A percentile compares a stretch with the other conserved stretches of the same genome.
Conservation (phyloP, 1,284 basidiomycete species). For the Moesziomyces antarcticus region DNA sequence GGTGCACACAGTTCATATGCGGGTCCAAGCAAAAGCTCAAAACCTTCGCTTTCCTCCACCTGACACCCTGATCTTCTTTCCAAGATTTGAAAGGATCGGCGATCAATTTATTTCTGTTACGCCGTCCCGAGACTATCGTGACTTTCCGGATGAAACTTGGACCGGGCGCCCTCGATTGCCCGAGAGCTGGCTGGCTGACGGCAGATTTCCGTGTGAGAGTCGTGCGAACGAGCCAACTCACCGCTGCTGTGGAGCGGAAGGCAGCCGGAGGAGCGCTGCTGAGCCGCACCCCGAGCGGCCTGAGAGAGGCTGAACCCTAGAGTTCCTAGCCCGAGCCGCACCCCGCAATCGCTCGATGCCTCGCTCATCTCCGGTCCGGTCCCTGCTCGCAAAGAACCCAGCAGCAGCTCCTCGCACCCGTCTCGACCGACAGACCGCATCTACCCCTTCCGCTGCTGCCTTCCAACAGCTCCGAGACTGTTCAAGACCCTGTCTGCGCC, state of each 20-base stretch:
- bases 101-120: too few relatives aligned
- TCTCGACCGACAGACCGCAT: not conserved
- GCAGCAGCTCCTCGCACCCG: too few relatives aligned
- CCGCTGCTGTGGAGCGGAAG: constrained; percentile 4
- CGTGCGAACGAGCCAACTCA: not conserved
- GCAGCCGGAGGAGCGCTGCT: too few relatives aligned
- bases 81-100: too few relatives aligned
- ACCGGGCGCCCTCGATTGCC: constrained; percentile 14
- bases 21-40: too few relatives aligned
- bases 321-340: not conserved
- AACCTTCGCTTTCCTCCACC: not conserved
- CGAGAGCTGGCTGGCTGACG: constrained; percentile 3
- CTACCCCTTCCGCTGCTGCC: not conserved
- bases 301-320: too few relatives aligned
- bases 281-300: too few relatives aligned
- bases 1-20: not conserved
- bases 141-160: constrained; percentile 12
- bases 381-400: not conserved
- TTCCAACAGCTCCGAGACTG: too few relatives aligned
- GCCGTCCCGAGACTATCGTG: not conserved
- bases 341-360: constrained; percentile 14
- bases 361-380: constrained; percentile 40
- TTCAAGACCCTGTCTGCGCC: too few relatives aligned
- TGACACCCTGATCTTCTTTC: not conserved
- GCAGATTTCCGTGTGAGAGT: constrained; percentile 21